Conservation (phyloP, 129 eudicot genomes). For the Pseudognaphalium luteoalbum region DNA sequence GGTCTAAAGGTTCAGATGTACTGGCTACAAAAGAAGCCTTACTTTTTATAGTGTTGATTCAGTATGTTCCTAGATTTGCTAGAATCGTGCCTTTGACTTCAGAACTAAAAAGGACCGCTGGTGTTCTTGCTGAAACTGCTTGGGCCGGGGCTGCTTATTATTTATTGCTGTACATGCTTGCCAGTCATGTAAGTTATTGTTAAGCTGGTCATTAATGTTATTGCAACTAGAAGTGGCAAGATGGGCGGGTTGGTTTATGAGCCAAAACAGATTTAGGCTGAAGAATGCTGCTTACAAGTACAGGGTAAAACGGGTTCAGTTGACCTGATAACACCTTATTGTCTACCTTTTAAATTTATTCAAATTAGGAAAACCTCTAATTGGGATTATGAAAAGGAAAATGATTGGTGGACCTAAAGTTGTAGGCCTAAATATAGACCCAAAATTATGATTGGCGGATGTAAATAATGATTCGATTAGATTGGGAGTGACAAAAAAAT, state of each 20-base stretch:
- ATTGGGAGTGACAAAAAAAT: too few species aligned
- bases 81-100: constrained; percentile 76
- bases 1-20: constrained; percentile 77
- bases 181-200: constrained; percentile 76
- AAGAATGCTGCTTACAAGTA: not conserved
- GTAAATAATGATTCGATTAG: too few species aligned
- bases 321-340: not conserved
- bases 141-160: constrained; percentile 96
- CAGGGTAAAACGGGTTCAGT: not conserved
- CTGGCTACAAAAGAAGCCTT: constrained; percentile 79
- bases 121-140: constrained; percentile 94
- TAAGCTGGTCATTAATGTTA: constrained; percentile 3
- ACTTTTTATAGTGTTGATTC: constrained; percentile 65
- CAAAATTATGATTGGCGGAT: too few species aligned
- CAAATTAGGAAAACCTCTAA: not conserved
- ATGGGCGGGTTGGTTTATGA: not conserved
- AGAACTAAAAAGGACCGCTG: constrained; percentile 85
- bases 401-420: too few species aligned
- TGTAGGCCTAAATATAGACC: too few species aligned
- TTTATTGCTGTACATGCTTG: constrained; percentile 86
- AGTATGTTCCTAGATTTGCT: constrained; percentile 72
- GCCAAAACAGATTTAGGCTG: not conserved
- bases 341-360: not conserved
- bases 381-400: not conserved
- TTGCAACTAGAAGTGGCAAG: not conserved